Evolutionary conservation across 2,329 filamentous ascomycete genomes (phyloP), one percentile per base, ranked within the genome.

Genomic region (Teratosphaeria zuluensis): DNA sequence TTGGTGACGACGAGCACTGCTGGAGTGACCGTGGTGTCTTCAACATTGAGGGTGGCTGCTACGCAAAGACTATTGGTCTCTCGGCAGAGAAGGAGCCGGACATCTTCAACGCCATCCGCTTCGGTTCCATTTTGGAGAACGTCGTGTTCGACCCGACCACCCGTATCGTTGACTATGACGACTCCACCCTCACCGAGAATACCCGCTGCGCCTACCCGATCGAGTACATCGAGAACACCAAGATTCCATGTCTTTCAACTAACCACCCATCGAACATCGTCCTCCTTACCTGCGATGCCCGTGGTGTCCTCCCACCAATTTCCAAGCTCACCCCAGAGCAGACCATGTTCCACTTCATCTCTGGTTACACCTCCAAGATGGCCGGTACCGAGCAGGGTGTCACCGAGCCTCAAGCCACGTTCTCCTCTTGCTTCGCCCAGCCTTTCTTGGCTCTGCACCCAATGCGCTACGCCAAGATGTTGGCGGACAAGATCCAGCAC

Each of bases 281-380:
- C 73, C 88, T 99, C 68, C 86, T 99, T 69, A 99, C 94, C 63
- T 99, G 94, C 80, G 94, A 99, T 71, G 94, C 94, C 61, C 90
- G 94, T 67, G 94, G 94, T 81, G 94, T 99, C 55, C 86, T 99
- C 58, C 94, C 94, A 59, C 94, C 94, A 54, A 97, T 99, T 78
- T 96, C 91, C 70, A 97, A 97, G 83, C 88, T 99, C 74, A 86
- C 88, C 81, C 84, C 88, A 65, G 85, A 90, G 70, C 94, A 97
- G 81, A 96, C 91, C 76, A 97, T 99, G 92, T 99, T 97, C 87
- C 94, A 99, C 84, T 99, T 99, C 86, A 99, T 99, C 78, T 95
- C 90, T 19, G 94, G 94, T 69, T 99, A 99, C 84, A 99, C 94
- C 64, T 97, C 92, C 73, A 99, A 99, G 87, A 99, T 99, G 94